These are phyloP conservation scores for Zizania latifolia DNA, from an alignment of 176 grass and related monocot genomes.

Conservation along the genomic window DNA sequence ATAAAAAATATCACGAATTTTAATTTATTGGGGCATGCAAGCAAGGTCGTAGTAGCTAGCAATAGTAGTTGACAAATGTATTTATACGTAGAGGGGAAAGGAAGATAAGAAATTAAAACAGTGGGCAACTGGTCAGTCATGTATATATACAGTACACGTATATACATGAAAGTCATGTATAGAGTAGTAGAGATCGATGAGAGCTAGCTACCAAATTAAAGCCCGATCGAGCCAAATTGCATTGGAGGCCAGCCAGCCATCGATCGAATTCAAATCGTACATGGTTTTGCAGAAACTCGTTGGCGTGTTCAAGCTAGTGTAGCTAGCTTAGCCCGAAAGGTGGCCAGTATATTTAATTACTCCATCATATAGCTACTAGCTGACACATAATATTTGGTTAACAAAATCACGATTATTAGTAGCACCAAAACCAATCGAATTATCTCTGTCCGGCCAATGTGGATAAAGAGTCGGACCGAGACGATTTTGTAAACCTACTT, in stretches of 20 bases:
- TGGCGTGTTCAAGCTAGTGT: neutral
- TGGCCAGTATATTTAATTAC: too few species aligned
- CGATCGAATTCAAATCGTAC: neutral
- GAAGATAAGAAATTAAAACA: too few species aligned
- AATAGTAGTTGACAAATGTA: neutral
- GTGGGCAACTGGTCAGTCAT: neutral
- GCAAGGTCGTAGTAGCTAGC: neutral
- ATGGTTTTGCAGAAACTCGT: conserved; percentile 19
- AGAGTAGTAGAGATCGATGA: too few species aligned
- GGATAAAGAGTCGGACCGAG: too few species aligned
- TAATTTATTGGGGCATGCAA: neutral
- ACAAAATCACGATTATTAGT: too few species aligned
- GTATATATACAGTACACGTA: neutral
- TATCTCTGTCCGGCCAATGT: too few species aligned
- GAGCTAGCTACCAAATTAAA: neutral
- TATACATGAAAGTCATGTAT: too few species aligned
- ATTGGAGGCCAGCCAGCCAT: neutral
- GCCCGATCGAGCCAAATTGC: neutral
- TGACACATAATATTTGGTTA: too few species aligned
- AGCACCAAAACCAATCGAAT: too few species aligned
- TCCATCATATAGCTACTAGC: too few species aligned
- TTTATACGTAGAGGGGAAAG: too few species aligned
- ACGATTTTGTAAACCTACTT: too few species aligned
- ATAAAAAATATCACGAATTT: neutral
- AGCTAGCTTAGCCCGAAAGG: neutral